Percentiles rank a stretch among this genome's conserved stretches.
These are phyloP conservation scores for Aspergillaceae sp. DNA, from an alignment of 2,329 filamentous ascomycete species.

Conservation along the genomic window DNA sequence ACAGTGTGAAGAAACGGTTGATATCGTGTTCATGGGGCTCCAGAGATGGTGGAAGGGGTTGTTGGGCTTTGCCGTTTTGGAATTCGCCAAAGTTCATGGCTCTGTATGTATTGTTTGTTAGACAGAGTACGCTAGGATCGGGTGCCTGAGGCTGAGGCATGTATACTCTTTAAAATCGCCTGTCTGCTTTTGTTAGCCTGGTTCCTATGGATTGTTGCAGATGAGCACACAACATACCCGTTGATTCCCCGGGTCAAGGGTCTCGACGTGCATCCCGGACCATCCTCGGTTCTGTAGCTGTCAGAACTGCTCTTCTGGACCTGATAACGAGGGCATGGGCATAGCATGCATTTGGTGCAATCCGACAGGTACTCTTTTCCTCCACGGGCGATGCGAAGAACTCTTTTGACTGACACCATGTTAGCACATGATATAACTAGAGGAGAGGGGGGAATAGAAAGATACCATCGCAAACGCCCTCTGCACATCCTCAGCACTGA, in stretches of 20 bases:
- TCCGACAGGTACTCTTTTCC: slow-evolving; percentile 67
- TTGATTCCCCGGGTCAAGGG: slow-evolving; percentile 74
- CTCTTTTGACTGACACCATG: slow-evolving; percentile 49
- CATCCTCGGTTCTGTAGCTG: slow-evolving; percentile 67
- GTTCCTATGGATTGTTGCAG: background rate
- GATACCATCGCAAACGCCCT: slow-evolving; percentile 65
- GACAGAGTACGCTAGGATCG: background rate
- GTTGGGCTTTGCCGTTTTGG: slow-evolving; percentile 56
- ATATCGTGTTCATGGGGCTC: slow-evolving; percentile 52
- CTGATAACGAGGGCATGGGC: background rate
- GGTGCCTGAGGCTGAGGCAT: background rate
- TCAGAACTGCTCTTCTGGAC: background rate
- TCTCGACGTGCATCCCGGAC: slow-evolving; percentile 81
- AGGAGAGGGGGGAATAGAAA: background rate
- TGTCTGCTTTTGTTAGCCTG: slow-evolving; percentile 39
- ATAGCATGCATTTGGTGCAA: slow-evolving; percentile 51
- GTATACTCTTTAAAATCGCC: slow-evolving; percentile 82
- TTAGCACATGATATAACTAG: background rate
- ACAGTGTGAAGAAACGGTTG: slow-evolving; percentile 58
- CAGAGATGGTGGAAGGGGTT: slow-evolving; percentile 65
- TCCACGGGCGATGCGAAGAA: slow-evolving; percentile 64
- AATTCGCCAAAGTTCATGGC: slow-evolving; percentile 90
- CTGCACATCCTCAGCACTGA: slow-evolving; percentile 58
- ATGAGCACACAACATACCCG: slow-evolving; percentile 44
- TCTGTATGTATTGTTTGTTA: slow-evolving; percentile 37